phyloP scores from a whole-genome alignment of 75 land plant species.

The Cunninghamia lanceolata region DNA sequence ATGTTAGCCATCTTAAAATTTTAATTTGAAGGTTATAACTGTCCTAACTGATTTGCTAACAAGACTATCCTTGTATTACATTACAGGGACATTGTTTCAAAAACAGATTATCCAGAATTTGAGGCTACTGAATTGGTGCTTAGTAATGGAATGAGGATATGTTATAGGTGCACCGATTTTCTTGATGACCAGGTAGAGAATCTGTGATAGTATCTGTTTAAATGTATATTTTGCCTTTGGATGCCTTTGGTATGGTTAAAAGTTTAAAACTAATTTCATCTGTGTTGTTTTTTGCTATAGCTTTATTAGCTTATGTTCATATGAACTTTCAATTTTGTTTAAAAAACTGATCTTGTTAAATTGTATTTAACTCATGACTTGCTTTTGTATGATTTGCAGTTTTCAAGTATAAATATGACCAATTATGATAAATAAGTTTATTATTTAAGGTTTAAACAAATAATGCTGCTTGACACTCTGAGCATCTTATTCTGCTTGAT shows the following conservation, averaged over 20 bases:
- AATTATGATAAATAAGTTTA: not conserved
- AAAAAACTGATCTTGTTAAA: not conserved
- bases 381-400: not conserved
- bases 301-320: not conserved
- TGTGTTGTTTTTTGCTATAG: not conserved
- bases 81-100: conserved; percentile 51
- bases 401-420: not conserved
- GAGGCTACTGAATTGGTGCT: conserved; percentile 75
- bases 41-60: not conserved
- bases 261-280: not conserved
- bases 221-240: not conserved
- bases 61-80: not conserved
- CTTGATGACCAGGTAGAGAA: conserved; percentile 84
- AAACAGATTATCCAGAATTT: conserved; percentile 60
- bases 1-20: not conserved
- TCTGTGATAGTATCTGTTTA: not conserved
- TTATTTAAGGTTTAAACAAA: not conserved
- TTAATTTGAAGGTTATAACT: not conserved
- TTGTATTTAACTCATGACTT: not conserved
- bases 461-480: not conserved
- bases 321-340: not conserved
- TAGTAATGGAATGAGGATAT: conserved; percentile 92
- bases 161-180: conserved; percentile 91
- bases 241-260: conserved; percentile 1
- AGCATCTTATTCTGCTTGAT: not conserved